These are phyloP conservation scores for Didymella segeticola DNA, from an alignment of 2,329 filamentous ascomycete species.

Conservation along the genomic window DNA sequence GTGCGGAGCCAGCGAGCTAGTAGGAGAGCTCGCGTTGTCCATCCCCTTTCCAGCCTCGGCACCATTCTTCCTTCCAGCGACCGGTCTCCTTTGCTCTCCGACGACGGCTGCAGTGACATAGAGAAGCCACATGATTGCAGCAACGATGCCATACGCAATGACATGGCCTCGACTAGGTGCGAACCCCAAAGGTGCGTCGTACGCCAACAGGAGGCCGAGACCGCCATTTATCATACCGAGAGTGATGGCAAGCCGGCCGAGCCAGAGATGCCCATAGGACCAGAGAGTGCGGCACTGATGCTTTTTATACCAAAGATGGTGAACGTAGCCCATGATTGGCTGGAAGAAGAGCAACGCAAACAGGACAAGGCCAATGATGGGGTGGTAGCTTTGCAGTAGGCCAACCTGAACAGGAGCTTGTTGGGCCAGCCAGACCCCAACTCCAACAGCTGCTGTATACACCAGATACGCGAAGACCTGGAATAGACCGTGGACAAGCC, in stretches of 20 bases:
- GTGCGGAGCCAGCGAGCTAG: slow-evolving; percentile 1
- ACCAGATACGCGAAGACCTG: slow-evolving; percentile 58
- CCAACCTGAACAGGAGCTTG: slow-evolving; percentile 27
- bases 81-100: slow-evolving; percentile 35
- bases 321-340: slow-evolving; percentile 58
- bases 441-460: slow-evolving; percentile 57
- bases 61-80: slow-evolving; percentile 19
- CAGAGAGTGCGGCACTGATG: slow-evolving; percentile 53
- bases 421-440: slow-evolving; percentile 60
- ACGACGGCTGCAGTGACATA: slow-evolving; percentile 39
- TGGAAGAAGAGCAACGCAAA: slow-evolving; percentile 61
- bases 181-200: slow-evolving; percentile 35
- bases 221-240: slow-evolving; percentile 64
- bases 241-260: slow-evolving; percentile 58
- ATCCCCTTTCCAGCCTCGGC: not conserved
- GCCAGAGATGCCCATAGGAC: slow-evolving; percentile 61
- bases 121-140: slow-evolving; percentile 44
- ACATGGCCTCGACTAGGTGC: slow-evolving; percentile 35
- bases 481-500: slow-evolving; percentile 53
- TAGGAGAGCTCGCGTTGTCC: not conserved
- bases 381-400: slow-evolving; percentile 52
- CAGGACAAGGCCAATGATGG: slow-evolving; percentile 61
- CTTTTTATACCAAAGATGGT: slow-evolving; percentile 59
- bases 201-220: slow-evolving; percentile 54
- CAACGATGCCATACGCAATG: slow-evolving; percentile 44